These are phyloP conservation scores for Crithidia fasciculata DNA, from an alignment of 208 protist species.

Conservation along the genomic window DNA sequence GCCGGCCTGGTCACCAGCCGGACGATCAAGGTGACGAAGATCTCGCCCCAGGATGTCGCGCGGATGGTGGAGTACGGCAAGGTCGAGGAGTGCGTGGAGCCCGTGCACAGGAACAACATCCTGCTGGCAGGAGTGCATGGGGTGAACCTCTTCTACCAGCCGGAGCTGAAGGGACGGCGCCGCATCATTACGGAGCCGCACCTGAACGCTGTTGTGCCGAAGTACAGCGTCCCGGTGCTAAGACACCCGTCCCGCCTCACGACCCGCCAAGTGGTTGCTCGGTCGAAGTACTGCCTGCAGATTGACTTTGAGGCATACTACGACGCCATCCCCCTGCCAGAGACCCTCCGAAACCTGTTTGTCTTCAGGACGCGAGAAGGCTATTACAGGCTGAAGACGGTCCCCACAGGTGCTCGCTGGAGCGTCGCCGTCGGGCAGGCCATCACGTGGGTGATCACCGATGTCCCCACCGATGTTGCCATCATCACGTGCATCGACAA, in stretches of 20 bases:
- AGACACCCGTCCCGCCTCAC: neutral
- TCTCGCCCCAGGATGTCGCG: neutral
- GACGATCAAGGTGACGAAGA: neutral
- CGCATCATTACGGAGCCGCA: constrained; percentile 34
- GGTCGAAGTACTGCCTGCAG: neutral
- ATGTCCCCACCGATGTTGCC: neutral
- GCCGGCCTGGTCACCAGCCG: neutral
- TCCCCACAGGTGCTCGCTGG: constrained; percentile 23
- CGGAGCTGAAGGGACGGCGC: neutral
- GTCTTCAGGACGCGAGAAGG: neutral
- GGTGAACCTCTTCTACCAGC: neutral
- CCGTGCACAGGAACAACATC: neutral
- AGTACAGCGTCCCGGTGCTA: neutral
- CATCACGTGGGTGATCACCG: constrained; percentile 1
- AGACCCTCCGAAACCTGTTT: neutral
- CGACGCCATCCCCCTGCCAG: neutral
- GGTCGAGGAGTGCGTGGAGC: neutral
- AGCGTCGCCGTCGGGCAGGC: constrained; percentile 1
- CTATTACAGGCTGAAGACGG: neutral
- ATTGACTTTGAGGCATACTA: neutral
- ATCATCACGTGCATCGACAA: constrained; percentile 1
- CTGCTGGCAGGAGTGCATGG: neutral
- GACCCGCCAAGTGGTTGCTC: neutral
- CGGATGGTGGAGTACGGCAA: neutral
- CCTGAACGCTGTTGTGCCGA: neutral